A percentile compares a stretch with the other conserved stretches of the same genome.
Evolutionary conservation across 2,329 filamentous ascomycete genomes (phyloP).

Genomic region (Phaeosphaeria sp.): DNA sequence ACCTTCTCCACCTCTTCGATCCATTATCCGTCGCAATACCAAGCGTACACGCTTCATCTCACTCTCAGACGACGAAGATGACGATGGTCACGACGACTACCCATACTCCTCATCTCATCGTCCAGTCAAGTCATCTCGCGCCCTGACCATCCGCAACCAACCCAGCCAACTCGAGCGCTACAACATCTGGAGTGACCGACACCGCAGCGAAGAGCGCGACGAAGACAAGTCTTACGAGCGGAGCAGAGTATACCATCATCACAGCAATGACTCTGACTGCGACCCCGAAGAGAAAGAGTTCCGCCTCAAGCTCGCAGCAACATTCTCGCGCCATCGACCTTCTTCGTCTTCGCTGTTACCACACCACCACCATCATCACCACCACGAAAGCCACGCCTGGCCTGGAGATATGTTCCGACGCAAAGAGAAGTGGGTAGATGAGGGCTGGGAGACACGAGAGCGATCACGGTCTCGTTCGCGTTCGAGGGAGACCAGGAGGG

Average conservation of each 20-base stretch:
- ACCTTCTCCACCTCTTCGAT: conserved; percentile 20
- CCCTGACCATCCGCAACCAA: conserved; percentile 33
- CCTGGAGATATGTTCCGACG: conserved; percentile 29
- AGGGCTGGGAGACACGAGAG: conserved; percentile 36
- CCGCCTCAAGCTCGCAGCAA: conserved; percentile 28
- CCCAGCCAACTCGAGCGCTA: conserved; percentile 41
- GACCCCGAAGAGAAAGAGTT: conserved; percentile 30
- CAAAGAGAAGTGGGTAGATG: conserved; percentile 34
- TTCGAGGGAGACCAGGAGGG: conserved; percentile 11
- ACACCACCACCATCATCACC: conserved; percentile 10
- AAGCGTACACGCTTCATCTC: conserved; percentile 33
- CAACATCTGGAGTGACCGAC: conserved; percentile 36
- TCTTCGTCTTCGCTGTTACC: background rate
- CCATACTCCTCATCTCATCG: conserved; percentile 28
- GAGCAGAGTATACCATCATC: conserved; percentile 2
- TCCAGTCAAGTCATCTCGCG: conserved; percentile 27
- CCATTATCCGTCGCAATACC: conserved; percentile 30
- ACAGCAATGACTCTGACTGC: conserved; percentile 15
- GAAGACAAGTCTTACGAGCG: conserved; percentile 10
- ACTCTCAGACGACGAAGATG: conserved; percentile 31
- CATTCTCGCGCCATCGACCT: conserved; percentile 25
- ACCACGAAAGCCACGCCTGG: conserved; percentile 19
- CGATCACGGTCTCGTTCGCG: conserved; percentile 16
- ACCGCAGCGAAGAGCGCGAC: conserved; percentile 5
- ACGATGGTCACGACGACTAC: conserved; percentile 40